These are phyloP conservation scores for Vicia faba DNA, from an alignment of 306 rosid species.

Conservation along the genomic window DNA sequence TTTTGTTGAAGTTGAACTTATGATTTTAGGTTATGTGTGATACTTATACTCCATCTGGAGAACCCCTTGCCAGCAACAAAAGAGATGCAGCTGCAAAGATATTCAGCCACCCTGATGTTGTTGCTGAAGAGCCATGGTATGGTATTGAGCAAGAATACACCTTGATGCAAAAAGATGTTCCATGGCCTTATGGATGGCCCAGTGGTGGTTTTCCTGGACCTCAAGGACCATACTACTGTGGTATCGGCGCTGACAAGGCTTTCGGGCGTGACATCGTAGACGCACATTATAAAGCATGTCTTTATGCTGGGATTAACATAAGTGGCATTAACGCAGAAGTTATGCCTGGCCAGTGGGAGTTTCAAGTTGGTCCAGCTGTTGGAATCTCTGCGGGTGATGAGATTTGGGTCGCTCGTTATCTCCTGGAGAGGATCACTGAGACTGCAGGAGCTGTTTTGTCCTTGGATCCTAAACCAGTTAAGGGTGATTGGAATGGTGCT, in stretches of 20 bases:
- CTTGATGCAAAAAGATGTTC: conserved; percentile 74
- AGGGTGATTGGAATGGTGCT: conserved; percentile 98
- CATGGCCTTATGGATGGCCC: conserved; percentile 96
- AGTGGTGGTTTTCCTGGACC: conserved; percentile 84
- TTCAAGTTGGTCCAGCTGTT: conserved; percentile 90
- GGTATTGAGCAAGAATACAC: conserved; percentile 96
- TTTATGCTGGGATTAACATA: conserved; percentile 82
- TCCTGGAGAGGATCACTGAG: conserved; percentile 94
- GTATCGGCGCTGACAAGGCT: conserved; percentile 80
- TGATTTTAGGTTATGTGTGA: conserved; percentile 67
- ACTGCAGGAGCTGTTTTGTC: conserved; percentile 78
- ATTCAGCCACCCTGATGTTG: conserved; percentile 67
- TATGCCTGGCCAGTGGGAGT: conserved; percentile 99
- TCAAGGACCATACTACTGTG: conserved; percentile 97
- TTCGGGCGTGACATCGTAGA: conserved; percentile 87
- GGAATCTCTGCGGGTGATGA: conserved; percentile 90
- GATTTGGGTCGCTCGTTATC: conserved; percentile 85
- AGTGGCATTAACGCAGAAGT: conserved; percentile 94
- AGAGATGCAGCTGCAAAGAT: conserved; percentile 66
- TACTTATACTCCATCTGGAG: conserved; percentile 66
- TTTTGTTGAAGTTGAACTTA: background rate
- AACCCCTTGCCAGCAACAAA: conserved; percentile 73
- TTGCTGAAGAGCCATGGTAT: conserved; percentile 72
- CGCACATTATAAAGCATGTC: conserved; percentile 86
- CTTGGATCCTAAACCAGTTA: conserved; percentile 90